Base-by-base conservation (phyloP, 345 rosid species). In the Rhodamnia argentea region DNA sequence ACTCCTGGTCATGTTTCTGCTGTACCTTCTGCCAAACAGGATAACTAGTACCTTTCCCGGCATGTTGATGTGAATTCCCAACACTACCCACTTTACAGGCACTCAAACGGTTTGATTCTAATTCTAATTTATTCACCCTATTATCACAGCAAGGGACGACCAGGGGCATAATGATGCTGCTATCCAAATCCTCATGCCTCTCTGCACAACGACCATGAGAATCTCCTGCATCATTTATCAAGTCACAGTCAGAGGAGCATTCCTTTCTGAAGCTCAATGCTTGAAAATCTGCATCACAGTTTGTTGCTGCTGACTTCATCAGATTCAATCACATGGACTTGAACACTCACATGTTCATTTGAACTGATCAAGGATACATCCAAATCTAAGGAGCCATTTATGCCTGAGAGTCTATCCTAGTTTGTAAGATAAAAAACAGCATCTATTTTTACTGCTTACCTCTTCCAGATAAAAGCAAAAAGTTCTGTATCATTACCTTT, bases 11-110 rank as follows among this genome's bases (percentile, higher is more conserved):
- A 57, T 84, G 89, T 84, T 89, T 90, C 87, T 85, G 89, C 88
- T 89, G 91, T 62, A 92, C 94, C 87, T 86, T 91, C 89, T 92
- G 86, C 95, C 95, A 93, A 20, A 93, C 90, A 76, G 92, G 86
- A 87, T 89, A 87, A 83, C 42, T 86, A 85, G 88, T 92, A 56
- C 90, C 92, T 64, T 86, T 89, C 74, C 91, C 92, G 10, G 84
- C 84, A 84, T 74, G 86, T 54, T 88, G 85, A 52, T 56, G 87
- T 54, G 83, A 86, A 58, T 83, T 88, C 57, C 89, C 90, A 42
- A 83, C 78, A 82, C 23, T 83, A 82, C 87, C 91, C 62, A 37
- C 37, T 87, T 83, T 92, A 85, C 57, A 76, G 86, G 52, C 85
- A 60, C 82, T 83, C 22, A 88, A 84, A 87, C 87, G 85, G 64